Evolutionary conservation across 2,329 filamentous ascomycete species (phyloP).

Genomic region (Anthostomella pinea): DNA sequence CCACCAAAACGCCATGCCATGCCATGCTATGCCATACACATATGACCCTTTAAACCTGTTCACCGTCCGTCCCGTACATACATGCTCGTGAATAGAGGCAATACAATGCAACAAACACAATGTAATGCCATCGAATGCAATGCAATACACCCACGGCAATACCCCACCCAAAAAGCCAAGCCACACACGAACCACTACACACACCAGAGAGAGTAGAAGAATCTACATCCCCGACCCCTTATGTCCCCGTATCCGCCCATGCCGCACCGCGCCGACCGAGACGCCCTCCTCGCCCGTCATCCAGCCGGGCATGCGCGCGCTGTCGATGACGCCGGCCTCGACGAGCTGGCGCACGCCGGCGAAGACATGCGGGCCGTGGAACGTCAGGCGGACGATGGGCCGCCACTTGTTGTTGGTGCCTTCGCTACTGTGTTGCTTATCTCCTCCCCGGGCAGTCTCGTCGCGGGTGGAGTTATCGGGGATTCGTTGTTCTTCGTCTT

Average conservation of each 20-base stretch:
- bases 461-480: slow-evolving; percentile 10
- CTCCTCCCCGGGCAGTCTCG: slow-evolving; percentile 22
- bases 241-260: slow-evolving; percentile 61
- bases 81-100: no score
- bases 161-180: slow-evolving; percentile 8
- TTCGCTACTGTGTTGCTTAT: slow-evolving; percentile 28
- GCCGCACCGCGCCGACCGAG: slow-evolving; percentile 66
- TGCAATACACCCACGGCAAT: background rate
- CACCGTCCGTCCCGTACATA: no score
- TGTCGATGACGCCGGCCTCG: slow-evolving; percentile 72
- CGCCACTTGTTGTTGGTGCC: slow-evolving; percentile 41
- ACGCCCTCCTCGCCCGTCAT: slow-evolving; percentile 86
- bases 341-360: slow-evolving; percentile 75
- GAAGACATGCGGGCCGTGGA: slow-evolving; percentile 77
- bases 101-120: no score
- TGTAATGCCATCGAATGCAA: slow-evolving; percentile 1
- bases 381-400: slow-evolving; percentile 63
- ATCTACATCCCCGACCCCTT: slow-evolving; percentile 57
- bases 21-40: slow-evolving; percentile 1
- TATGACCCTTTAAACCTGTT: no score
- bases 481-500: slow-evolving; percentile 12
- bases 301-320: slow-evolving; percentile 80
- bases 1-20: slow-evolving; percentile 2
- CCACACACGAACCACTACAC: no score
- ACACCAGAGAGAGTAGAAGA: no score